Evolutionary conservation across 148 eudicot species (phyloP).

Genomic region (Dysphania ambrosioides): DNA sequence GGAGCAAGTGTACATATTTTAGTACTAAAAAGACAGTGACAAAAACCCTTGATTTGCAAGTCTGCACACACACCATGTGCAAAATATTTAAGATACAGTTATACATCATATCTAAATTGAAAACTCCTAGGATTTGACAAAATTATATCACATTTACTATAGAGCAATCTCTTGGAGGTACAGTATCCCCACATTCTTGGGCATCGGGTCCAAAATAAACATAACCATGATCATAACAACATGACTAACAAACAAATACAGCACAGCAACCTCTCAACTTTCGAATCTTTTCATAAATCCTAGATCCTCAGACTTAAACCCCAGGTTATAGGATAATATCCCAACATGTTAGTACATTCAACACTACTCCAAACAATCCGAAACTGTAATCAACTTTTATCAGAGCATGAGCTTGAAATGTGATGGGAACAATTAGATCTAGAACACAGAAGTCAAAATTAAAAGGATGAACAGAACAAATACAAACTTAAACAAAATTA

Average conservation of each 20-base stretch:
- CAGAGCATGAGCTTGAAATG: neutral
- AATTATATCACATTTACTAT: conserved; percentile 19
- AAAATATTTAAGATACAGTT: conserved; percentile 11
- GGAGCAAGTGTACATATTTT: conserved; percentile 3
- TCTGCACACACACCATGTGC: conserved; percentile 37
- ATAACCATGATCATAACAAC: conserved; percentile 17
- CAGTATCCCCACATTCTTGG: conserved; percentile 18
- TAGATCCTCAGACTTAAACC: neutral
- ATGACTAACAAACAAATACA: conserved; percentile 10
- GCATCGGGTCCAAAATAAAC: conserved; percentile 18
- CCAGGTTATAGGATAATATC: neutral
- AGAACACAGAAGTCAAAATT: neutral
- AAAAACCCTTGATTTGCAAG: conserved; percentile 26
- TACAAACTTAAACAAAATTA: neutral
- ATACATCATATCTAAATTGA: conserved; percentile 21
- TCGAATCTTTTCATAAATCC: neutral
- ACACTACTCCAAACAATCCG: no score
- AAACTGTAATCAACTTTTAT: neutral
- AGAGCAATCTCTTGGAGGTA: conserved; percentile 2
- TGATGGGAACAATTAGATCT: conserved; percentile 9
- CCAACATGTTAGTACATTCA: neutral
- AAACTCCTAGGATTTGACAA: conserved; percentile 23
- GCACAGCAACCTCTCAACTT: no score
- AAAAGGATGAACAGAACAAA: neutral
- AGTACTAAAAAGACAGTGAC: conserved; percentile 20